Base-by-base conservation (phyloP, 78 protist species). In the Cavenderia fasciculata region DNA sequence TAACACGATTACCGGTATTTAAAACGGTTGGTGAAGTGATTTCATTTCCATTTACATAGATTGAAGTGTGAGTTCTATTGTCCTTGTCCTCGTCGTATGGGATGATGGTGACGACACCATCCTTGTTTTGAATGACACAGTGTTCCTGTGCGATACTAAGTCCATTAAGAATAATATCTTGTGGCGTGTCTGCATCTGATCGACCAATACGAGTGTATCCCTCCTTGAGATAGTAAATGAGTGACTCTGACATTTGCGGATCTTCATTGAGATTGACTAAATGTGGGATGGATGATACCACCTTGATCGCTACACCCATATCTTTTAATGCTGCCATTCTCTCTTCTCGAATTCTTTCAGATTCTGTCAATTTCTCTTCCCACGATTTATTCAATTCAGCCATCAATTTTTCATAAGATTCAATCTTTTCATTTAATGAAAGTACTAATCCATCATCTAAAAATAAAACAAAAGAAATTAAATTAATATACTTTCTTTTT, bases 241-340 rank as follows among this genome's bases (percentile, higher is more conserved):
- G 73, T 27, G 92, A 78, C 65, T 94, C 97, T n/a, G 76, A 59
- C 95, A 91, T 90, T 59, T 84, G 74, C 33, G 96, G 95, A 51
- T 95, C 97, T 23, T 95, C 97, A 78, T 94, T 95, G 52, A 95
- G 57, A 89, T 95, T 95, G 62, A 96, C 59, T 25, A 96, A 69
- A 43, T 92, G 94, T 71, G 95, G 97, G 82, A 43, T 54, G 2
- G 93, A 54, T 31, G 90, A 78, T 7, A 78, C 69, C 19, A 76
- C 96, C 59, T 51, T 75, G 52, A 62, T 29, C 5, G 85, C 77
- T n/a, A 90, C 85, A 41, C 96, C 96, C 76, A 79, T 69, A 56
- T 95, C 95, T 21, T 49, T 46, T 21, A 87, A 59, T 18, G 69
- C 92, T 2, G 85, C 52, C 78, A 68, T 78, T n/a, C 93, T 76